A percentile compares a stretch with the other conserved stretches of the same genome.
Evolutionary conservation across 495 filamentous ascomycete genomes (phyloP).

Genomic region (Hyaloscypha bicolor): DNA sequence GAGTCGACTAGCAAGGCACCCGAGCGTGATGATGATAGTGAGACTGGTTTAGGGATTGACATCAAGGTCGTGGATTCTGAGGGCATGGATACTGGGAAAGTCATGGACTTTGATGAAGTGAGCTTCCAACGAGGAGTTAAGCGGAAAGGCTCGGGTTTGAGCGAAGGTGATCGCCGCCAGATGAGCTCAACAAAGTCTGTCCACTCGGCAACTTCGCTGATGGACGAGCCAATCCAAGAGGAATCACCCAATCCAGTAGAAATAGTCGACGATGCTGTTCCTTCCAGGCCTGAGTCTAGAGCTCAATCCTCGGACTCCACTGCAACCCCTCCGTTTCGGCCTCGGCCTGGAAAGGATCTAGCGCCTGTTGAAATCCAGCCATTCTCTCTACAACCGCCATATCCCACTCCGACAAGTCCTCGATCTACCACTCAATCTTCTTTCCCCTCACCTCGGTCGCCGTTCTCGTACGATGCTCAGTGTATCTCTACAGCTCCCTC

Average conservation of each 20-base stretch:
- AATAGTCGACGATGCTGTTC: conserved; percentile 40
- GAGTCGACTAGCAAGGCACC: conserved; percentile 38
- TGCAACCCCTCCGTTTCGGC: conserved; percentile 57
- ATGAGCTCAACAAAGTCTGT: conserved; percentile 39
- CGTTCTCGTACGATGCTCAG: conserved; percentile 67
- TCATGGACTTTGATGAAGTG: conserved; percentile 29
- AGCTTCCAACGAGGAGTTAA: conserved; percentile 33
- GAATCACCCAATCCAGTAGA: conserved; percentile 43
- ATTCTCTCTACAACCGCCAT: conserved; percentile 43
- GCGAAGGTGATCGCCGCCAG: conserved; percentile 33
- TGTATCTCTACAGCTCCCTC: conserved; percentile 73
- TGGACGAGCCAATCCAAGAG: conserved; percentile 47
- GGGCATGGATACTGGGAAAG: conserved; percentile 14
- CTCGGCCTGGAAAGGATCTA: conserved; percentile 56
- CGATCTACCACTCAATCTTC: conserved; percentile 55
- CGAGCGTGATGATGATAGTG: conserved; percentile 34
- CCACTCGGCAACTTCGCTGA: conserved; percentile 42
- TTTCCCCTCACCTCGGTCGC: conserved; percentile 58
- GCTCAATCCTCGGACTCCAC: conserved; percentile 56
- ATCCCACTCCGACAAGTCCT: conserved; percentile 54
- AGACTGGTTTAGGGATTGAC: conserved; percentile 51
- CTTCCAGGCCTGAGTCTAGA: conserved; percentile 38
- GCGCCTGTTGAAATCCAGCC: conserved; percentile 52
- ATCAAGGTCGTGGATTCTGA: conserved; percentile 50
- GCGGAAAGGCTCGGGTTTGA: conserved; percentile 44